Evolutionary conservation across 352 stramenopile genomes (phyloP).

Genomic region (Phytopythium chamaehyphon): DNA sequence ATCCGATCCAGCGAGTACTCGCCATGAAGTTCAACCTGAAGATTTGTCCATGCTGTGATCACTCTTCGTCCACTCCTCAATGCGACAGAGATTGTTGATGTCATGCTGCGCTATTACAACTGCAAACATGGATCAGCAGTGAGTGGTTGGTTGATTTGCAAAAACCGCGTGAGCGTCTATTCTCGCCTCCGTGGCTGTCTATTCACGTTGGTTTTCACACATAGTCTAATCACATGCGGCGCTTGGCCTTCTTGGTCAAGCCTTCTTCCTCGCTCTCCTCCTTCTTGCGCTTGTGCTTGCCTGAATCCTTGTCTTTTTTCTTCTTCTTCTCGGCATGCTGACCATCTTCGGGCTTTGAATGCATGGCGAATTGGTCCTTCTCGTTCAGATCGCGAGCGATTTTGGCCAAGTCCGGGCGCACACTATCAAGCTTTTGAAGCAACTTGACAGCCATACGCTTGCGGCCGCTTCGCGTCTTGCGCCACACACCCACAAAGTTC

Average conservation of each 20-base stretch:
- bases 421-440: slow-evolving; percentile 76
- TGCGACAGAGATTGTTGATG: no score
- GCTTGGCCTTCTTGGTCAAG: slow-evolving; percentile 20
- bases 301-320: slow-evolving; percentile 27
- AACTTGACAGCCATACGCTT: slow-evolving; percentile 96
- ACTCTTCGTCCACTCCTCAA: no score
- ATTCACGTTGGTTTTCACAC: no score
- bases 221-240: slow-evolving; percentile 5
- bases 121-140: no score
- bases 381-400: slow-evolving; percentile 83
- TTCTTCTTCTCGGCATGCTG: slow-evolving; percentile 26
- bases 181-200: background rate
- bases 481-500: slow-evolving; percentile 86
- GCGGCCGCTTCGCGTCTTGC: slow-evolving; percentile 87
- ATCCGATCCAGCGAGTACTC: no score
- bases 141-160: no score
- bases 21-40: no score
- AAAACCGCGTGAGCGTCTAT: no score
- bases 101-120: no score
- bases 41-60: no score
- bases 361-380: slow-evolving; percentile 89
- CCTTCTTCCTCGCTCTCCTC: slow-evolving; percentile 1
- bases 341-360: slow-evolving; percentile 24
- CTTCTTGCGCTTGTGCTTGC: slow-evolving; percentile 6
- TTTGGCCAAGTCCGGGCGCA: slow-evolving; percentile 80